Base-by-base conservation (phyloP, 2,329 filamentous ascomycete species). In the Aspergillus sp. region DNA sequence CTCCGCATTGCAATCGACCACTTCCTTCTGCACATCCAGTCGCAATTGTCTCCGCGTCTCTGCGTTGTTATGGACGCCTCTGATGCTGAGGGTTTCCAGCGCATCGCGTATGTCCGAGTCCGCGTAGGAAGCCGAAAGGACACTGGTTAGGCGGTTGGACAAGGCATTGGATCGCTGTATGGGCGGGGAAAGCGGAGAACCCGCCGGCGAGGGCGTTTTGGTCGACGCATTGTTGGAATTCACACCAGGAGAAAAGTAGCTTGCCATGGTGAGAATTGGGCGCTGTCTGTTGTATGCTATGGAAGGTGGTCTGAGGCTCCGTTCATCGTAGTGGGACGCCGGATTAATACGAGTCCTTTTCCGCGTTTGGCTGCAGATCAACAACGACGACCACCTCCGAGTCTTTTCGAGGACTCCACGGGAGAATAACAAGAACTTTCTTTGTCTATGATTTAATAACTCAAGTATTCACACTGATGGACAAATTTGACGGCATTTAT, bases 41-140 rank as follows among this genome's bases (percentile, higher is more conserved):
- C 90, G 82, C 10, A 97, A 70, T 48, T 87, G 83, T 4, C 91
- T 81, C 44, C 93, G 79, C 2, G 83, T 85, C 54, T 90, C 86
- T 7, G 86, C 77, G 8, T 81, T 87, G 62, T 94, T 96, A 46
- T 77, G 72, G 9, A 89, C 66, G 1, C 77, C 76, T 33, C 86
- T 79, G 43, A 80, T 72, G 67, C 96, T 91, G 19, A 97, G 72
- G 1, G 93, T 80, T 44, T 79, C 74, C 29, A 98, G 72, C 9
- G 89, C 84, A 72, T 94, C 87, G 54, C 88, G 81, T 56, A 97
- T 94, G 56, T 96, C 91, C 4, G 87, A 77, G 67, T 97, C 93
- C 5, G 89, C 86, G 69, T 95, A 96, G 0, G 91, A 95, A 2
- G 88, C 84, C 3, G 93, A 95, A 42, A 97, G 79, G 36, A 97